Evolutionary conservation across 2,329 filamentous ascomycete genomes (phyloP).

Genomic region (Lachnum nothofagi): DNA sequence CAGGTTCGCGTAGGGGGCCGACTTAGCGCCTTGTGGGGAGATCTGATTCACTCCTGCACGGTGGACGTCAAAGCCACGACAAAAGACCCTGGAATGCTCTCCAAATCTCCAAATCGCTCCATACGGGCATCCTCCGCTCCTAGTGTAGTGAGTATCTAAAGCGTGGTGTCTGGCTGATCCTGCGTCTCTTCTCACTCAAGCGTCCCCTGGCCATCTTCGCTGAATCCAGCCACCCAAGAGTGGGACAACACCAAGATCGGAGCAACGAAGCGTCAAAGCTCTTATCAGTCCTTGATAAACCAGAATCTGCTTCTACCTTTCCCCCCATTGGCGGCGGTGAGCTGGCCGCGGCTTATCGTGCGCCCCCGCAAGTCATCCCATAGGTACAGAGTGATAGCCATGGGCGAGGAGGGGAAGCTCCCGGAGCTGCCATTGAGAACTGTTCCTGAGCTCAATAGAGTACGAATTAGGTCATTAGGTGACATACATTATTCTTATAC

Average conservation of each 20-base stretch:
- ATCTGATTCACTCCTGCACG: no score
- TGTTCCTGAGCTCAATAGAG: conserved; percentile 1
- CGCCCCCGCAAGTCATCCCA: conserved; percentile 1
- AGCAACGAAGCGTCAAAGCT: not conserved
- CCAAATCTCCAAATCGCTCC: no score
- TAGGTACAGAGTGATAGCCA: not conserved
- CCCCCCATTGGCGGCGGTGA: conserved; percentile 10
- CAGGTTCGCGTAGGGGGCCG: no score
- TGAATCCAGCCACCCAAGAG: not conserved
- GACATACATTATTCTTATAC: conserved; percentile 5
- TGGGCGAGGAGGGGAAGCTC: conserved; percentile 8
- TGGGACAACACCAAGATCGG: not conserved
- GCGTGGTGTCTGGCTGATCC: no score
- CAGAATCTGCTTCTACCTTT: not conserved
- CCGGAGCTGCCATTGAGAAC: conserved; percentile 1
- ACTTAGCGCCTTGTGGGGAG: no score
- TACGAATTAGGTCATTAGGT: conserved; percentile 3
- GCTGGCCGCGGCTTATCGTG: conserved; percentile 12
- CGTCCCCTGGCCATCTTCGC: no score
- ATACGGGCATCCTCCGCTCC: no score
- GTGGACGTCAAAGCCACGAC: no score
- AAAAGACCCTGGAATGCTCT: no score
- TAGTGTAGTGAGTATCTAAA: no score
- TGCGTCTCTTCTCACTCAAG: no score
- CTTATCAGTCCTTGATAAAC: not conserved